Conservation (phyloP, 2,329 filamentous ascomycete species). For the Colletotrichum echinochloae region DNA sequence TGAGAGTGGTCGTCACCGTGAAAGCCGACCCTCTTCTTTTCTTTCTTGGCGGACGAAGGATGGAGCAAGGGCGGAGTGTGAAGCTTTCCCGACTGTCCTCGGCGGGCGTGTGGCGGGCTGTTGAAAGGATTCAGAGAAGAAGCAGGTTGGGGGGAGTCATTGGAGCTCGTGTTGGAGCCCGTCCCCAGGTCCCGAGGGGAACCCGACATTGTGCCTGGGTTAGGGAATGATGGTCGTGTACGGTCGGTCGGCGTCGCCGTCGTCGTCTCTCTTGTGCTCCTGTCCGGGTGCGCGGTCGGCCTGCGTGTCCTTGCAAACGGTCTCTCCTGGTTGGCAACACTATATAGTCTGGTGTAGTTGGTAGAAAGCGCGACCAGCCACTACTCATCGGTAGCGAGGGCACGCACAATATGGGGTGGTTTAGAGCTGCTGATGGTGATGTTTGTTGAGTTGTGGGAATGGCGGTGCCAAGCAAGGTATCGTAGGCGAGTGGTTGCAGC, state of each 20-base stretch:
- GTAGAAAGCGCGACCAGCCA: no score
- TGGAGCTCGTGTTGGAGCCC: constrained; percentile 21
- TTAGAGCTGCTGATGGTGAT: constrained; percentile 11
- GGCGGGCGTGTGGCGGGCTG: not conserved
- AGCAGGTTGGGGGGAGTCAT: constrained; percentile 11
- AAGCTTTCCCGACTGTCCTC: constrained; percentile 12
- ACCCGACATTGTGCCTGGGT: constrained; percentile 23
- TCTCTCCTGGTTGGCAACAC: not conserved
- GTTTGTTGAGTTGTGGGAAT: not conserved
- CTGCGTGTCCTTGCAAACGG: not conserved
- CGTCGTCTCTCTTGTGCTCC: no score
- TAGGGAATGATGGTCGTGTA: constrained; percentile 27
- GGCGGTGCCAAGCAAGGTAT: not conserved
- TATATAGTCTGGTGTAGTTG: not conserved
- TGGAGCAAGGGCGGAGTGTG: constrained; percentile 31
- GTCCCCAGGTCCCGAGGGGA: constrained; percentile 21
- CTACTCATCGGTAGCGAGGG: no score
- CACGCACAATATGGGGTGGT: not conserved
- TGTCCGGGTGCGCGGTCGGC: not conserved
- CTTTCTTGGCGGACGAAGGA: constrained; percentile 44
- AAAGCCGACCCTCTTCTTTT: constrained; percentile 57
- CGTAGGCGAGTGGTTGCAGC: not conserved
- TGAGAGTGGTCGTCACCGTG: constrained; percentile 15
- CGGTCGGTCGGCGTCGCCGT: not conserved
- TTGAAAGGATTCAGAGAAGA: constrained; percentile 16